Conservation (phyloP, 352 stramenopile species). For the Blastocystis hominis region DNA sequence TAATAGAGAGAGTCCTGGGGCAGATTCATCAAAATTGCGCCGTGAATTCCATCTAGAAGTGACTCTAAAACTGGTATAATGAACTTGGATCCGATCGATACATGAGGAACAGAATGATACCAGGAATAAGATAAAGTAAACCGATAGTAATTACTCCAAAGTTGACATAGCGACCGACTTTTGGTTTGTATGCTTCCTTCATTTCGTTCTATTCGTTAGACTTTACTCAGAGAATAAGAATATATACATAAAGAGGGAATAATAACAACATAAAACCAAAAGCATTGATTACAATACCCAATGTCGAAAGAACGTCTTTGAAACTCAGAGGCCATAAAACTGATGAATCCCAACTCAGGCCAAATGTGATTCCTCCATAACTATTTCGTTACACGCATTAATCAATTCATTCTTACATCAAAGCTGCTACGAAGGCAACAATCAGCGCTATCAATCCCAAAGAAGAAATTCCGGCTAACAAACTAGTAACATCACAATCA, state of each 20-base stretch:
- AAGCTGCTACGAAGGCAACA: background rate
- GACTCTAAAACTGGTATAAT: background rate
- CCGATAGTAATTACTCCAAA: no score
- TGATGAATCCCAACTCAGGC: background rate
- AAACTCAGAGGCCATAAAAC: background rate
- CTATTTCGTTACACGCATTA: background rate
- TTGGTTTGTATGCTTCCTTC: background rate
- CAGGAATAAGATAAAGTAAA: no score
- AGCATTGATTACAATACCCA: slow-evolving; percentile 42
- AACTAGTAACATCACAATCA: background rate
- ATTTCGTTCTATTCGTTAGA: slow-evolving; percentile 13
- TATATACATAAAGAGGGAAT: slow-evolving; percentile 34
- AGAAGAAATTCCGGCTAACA: slow-evolving; percentile 28
- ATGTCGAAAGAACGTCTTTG: slow-evolving; percentile 10
- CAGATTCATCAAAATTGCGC: slow-evolving; percentile 1
- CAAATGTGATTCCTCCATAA: slow-evolving; percentile 3
- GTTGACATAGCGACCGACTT: background rate
- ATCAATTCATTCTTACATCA: background rate
- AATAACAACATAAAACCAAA: slow-evolving; percentile 35
- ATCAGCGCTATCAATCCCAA: slow-evolving; percentile 12
- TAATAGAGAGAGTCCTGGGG: background rate
- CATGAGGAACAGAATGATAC: slow-evolving; percentile 42
- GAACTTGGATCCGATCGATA: background rate
- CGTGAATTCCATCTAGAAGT: background rate
- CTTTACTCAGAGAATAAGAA: background rate